A percentile compares a stretch with the other conserved stretches of the same genome.
These are phyloP conservation scores for Pichia sp. DNA, from an alignment of 1,139 yeast genomes.

Conservation along the genomic window DNA sequence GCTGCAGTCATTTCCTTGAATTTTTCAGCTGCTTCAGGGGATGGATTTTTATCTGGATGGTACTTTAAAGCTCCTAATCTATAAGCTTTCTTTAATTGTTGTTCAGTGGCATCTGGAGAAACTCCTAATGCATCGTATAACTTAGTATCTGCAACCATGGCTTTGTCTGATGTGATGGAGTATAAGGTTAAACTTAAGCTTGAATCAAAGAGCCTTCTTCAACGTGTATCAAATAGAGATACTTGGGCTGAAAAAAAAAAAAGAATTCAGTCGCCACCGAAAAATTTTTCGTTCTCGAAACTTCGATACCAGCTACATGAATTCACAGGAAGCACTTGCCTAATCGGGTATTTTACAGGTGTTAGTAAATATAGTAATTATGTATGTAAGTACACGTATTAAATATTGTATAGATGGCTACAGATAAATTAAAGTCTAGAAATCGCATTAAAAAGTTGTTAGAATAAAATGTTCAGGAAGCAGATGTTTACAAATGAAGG, in stretches of 20 bases:
- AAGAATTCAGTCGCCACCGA: not conserved
- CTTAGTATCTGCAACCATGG: conserved; percentile 82
- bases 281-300: not conserved
- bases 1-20: conserved; percentile 85
- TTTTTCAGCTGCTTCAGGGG: conserved; percentile 91
- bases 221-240: not conserved
- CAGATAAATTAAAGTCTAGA: not conserved
- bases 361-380: not conserved
- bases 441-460: too few species aligned
- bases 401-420: not conserved
- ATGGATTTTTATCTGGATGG: conserved; percentile 92
- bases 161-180: not conserved
- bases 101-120: conserved; percentile 66
- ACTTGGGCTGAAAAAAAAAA: not conserved
- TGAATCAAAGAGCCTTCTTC: not conserved
- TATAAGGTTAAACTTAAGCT: not conserved
- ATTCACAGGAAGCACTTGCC: not conserved
- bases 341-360: not conserved
- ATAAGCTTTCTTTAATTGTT: conserved; percentile 90
- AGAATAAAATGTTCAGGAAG: too few species aligned
- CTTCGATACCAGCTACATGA: not conserved
- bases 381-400: too few species aligned
- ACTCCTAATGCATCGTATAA: conserved; percentile 84
- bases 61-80: conserved; percentile 86
- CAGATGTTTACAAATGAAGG: not conserved